Base-by-base conservation (phyloP, 768 basidiomycete genomes). In the Pluteus cervinus region DNA sequence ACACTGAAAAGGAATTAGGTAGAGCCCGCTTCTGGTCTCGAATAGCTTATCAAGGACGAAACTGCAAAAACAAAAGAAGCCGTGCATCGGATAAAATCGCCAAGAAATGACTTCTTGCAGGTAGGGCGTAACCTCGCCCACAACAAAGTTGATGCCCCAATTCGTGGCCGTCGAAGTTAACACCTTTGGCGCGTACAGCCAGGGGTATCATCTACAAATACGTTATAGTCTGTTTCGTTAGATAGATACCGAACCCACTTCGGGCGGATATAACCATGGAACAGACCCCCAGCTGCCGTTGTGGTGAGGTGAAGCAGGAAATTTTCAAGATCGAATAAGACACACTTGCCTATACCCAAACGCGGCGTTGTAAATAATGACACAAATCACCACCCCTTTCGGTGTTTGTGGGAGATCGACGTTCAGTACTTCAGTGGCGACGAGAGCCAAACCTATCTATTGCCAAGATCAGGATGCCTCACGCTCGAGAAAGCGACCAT, bases 11-110 rank as follows among this genome's bases (percentile, higher is more conserved):
- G 23, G 7, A 5, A 31, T 23, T 18, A 31, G n/a, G 29, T 41
- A 8, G 36, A 25, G 7, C 9, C 25, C 21, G 23, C n/a, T 46
- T n/a, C n/a, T n/a, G n/a, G n/a, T n/a, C 44, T n/a, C 36, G 45
- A 29, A 23, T 44, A 41, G 17, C 42, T 49, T 53, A 80, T 79
- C 86, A 29, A 91, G 65, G 32, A 94, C 64, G 54, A 93, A 87
- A 52, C 88, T 88, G 51, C 86, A 81, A 7, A 75, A 75, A 55
- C 90, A 91, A 60, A 90, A 92, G 63, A 90, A 90, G 16, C 83
- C 89, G 49, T 94, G 91, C 90, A 97, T 93, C 1, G 89, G 88
- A 62, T 97, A 96, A 38, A 97, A 57, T 32, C 86, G 73, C 92
- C 93, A 98, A 28, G 73, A 73, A 48, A 97, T 94, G 15, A 74